These are phyloP conservation scores for Phytophthora litchii DNA, from an alignment of 352 stramenopile species.

Conservation along the genomic window DNA sequence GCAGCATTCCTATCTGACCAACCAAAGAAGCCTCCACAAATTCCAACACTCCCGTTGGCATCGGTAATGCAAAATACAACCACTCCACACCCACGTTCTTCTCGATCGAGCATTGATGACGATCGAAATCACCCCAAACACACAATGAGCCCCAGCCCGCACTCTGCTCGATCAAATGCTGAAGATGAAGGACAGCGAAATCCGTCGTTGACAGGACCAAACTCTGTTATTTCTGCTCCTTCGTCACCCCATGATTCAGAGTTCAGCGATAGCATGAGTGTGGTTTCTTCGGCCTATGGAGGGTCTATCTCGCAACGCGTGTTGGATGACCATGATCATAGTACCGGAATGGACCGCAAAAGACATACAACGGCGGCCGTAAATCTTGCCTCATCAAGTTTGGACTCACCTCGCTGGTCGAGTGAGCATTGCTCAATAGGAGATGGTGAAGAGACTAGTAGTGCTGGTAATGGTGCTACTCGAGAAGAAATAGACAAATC, in stretches of 20 bases:
- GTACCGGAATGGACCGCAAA: conserved; percentile 14
- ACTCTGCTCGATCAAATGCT: conserved; percentile 16
- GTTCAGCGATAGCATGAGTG: conserved; percentile 27
- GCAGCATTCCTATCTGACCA: conserved; percentile 3
- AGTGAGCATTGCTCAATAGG: conserved; percentile 18
- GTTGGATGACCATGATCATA: conserved; percentile 12
- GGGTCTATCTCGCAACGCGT: conserved; percentile 14
- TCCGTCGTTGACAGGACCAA: conserved; percentile 1
- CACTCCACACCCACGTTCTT: conserved; percentile 18
- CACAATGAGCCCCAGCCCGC: conserved; percentile 9
- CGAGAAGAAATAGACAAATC: conserved; percentile 12
- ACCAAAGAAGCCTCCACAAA: conserved; percentile 11
- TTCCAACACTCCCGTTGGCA: conserved; percentile 20
- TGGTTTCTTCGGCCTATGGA: conserved; percentile 27
- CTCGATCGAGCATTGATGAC: conserved; percentile 31
- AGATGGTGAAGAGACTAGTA: conserved; percentile 12
- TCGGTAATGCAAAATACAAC: conserved; percentile 18
- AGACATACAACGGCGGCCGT: background rate
- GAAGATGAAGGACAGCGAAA: conserved; percentile 18
- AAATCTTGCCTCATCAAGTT: background rate
- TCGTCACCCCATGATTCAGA: conserved; percentile 30
- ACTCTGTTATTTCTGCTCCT: conserved; percentile 11
- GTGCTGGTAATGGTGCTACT: background rate
- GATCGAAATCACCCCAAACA: conserved; percentile 10
- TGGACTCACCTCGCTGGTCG: conserved; percentile 26